These are phyloP conservation scores for Flaveria bidentis DNA, from an alignment of 129 eudicot genomes.

Conservation along the genomic window DNA sequence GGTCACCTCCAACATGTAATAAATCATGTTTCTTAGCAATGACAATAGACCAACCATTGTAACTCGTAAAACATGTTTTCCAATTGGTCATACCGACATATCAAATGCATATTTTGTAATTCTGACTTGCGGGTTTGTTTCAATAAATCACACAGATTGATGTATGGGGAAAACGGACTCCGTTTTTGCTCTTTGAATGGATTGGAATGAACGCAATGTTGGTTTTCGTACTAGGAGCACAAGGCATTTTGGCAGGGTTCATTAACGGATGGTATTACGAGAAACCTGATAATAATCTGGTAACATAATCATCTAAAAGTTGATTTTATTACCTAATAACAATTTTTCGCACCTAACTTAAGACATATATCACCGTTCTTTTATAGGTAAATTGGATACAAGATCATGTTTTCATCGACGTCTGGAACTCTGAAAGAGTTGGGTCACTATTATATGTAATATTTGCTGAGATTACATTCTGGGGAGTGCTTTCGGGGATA, in stretches of 20 bases:
- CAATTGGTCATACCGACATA: background rate
- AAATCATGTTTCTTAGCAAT: background rate
- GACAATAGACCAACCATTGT: background rate
- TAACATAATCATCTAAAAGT: conserved; percentile 21
- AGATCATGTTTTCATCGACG: conserved; percentile 58
- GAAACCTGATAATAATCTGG: conserved; percentile 60
- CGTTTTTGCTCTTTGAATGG: conserved; percentile 83
- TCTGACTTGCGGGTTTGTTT: background rate
- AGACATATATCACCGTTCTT: background rate
- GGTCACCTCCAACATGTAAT: background rate
- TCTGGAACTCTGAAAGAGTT: conserved; percentile 74
- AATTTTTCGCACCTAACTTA: background rate
- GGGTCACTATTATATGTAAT: conserved; percentile 74
- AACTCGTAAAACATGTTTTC: background rate
- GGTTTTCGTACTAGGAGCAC: conserved; percentile 80
- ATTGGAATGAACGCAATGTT: conserved; percentile 92
- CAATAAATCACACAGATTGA: conserved; percentile 58
- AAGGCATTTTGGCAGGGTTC: conserved; percentile 81
- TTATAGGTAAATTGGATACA: conserved; percentile 82
- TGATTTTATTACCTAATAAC: background rate
- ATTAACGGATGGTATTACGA: conserved; percentile 84
- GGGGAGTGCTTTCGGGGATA: conserved; percentile 78
- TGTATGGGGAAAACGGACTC: conserved; percentile 65
- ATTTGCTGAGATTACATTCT: conserved; percentile 76
- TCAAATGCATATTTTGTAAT: background rate